Evolutionary conservation across 257 asterid genomes (phyloP).

Genomic region (Petunia secreta): DNA sequence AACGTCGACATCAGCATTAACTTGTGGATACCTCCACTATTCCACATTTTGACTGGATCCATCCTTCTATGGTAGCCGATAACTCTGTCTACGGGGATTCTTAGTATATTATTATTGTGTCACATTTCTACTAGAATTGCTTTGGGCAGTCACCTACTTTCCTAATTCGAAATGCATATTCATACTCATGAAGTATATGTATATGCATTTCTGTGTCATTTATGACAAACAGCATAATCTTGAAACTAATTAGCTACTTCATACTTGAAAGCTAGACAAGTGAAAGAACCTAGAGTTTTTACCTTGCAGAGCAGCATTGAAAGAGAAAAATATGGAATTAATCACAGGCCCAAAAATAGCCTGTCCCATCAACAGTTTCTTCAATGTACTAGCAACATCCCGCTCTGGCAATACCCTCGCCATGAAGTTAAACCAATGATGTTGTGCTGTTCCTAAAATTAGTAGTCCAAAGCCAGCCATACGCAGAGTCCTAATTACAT

Average conservation of each 20-base stretch:
- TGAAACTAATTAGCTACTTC: not conserved
- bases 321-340: constrained; percentile 69
- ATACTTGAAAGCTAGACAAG: constrained; percentile 13
- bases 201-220: not conserved
- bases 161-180: not conserved
- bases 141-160: not conserved
- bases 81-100: too few species aligned
- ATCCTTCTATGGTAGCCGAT: not conserved
- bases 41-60: not conserved
- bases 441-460: constrained; percentile 78
- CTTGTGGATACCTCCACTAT: too few species aligned
- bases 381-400: constrained; percentile 65
- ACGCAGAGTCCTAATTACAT: constrained; percentile 65
- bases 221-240: not conserved
- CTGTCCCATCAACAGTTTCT: constrained; percentile 83
- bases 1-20: too few species aligned
- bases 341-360: constrained; percentile 63
- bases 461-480: constrained; percentile 82
- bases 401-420: constrained; percentile 65
- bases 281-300: not conserved
- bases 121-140: not conserved
- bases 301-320: constrained; percentile 91
- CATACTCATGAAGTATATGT: not conserved
- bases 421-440: constrained; percentile 74
- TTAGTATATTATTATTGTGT: too few species aligned